phyloP scores from a whole-genome alignment of 169 alveolate species.

The Cryptosporidium viatorum region DNA sequence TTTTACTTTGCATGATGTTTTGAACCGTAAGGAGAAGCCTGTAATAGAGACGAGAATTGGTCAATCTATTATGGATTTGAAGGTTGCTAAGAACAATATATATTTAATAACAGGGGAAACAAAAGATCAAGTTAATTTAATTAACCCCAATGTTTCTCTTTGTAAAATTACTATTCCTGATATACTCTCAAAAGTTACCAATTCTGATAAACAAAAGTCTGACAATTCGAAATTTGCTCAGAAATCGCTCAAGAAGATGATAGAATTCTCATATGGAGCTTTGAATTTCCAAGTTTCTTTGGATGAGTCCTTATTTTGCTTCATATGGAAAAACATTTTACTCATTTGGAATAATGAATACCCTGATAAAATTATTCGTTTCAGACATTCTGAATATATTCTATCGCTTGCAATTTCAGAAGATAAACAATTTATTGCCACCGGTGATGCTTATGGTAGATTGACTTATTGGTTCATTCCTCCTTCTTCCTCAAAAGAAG shows the following conservation, averaged over 20 bases:
- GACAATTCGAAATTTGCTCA: neutral
- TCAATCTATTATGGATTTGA: conserved; percentile 12
- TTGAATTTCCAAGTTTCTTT: conserved; percentile 22
- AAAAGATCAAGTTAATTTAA: neutral
- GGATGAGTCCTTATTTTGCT: conserved; percentile 53
- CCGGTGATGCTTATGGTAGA: conserved; percentile 74
- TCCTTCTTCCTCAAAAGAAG: conserved; percentile 18
- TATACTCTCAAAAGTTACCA: neutral
- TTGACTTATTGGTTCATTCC: conserved; percentile 72
- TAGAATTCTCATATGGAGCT: conserved; percentile 51
- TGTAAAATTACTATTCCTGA: neutral
- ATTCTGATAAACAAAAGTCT: neutral
- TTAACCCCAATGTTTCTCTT: neutral
- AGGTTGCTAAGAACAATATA: conserved; percentile 3
- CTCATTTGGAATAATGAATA: conserved; percentile 42
- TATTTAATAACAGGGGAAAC: neutral
- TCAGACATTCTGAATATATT: conserved; percentile 71
- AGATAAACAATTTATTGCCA: conserved; percentile 37
- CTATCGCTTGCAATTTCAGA: conserved; percentile 28
- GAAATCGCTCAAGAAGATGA: neutral
- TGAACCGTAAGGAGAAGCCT: neutral
- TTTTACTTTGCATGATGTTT: neutral
- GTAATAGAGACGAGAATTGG: neutral
- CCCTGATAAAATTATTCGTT: conserved; percentile 52
- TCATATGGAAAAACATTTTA: conserved; percentile 55